Conservation (phyloP, 352 stramenopile genomes). For the Pythium volutum region DNA sequence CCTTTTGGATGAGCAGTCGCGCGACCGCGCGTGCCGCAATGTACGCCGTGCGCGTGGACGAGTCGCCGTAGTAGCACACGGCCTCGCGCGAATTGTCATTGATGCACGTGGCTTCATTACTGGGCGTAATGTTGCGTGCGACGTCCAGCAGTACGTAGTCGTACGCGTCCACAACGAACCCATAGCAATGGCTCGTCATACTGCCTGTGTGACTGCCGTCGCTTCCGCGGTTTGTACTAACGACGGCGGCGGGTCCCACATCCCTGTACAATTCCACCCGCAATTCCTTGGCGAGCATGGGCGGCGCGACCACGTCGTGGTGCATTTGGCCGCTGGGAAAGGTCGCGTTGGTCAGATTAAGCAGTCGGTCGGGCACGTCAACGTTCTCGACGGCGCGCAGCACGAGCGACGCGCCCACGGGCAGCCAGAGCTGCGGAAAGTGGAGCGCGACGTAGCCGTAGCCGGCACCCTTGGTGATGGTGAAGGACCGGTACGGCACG, state of each 20-base stretch:
- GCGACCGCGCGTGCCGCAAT: slow-evolving; percentile 45
- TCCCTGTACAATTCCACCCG: slow-evolving; percentile 53
- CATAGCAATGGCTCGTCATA: slow-evolving; percentile 46
- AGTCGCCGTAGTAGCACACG: slow-evolving; percentile 47
- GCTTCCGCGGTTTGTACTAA: no score
- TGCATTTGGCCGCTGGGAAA: slow-evolving; percentile 33
- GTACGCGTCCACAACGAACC: slow-evolving; percentile 53
- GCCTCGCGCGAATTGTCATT: slow-evolving; percentile 60
- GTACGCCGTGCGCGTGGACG: slow-evolving; percentile 30
- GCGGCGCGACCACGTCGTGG: slow-evolving; percentile 28
- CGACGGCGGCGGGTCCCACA: neutral
- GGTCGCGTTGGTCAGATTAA: slow-evolving; percentile 38
- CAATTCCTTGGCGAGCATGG: slow-evolving; percentile 49
- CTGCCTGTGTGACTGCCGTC: no score
- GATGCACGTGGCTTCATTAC: slow-evolving; percentile 45
- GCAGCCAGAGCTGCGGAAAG: slow-evolving; percentile 45
- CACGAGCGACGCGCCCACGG: slow-evolving; percentile 37
- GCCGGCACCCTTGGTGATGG: slow-evolving; percentile 44
- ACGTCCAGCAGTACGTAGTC: slow-evolving; percentile 42
- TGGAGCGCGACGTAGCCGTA: slow-evolving; percentile 57
- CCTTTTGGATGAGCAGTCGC: slow-evolving; percentile 48
- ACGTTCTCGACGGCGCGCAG: slow-evolving; percentile 47
- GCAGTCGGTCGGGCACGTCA: slow-evolving; percentile 27
- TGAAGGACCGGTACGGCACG: slow-evolving; percentile 42
- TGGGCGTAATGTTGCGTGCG: slow-evolving; percentile 38